These are phyloP conservation scores for Cryptomeria japonica DNA, from an alignment of 75 land plant species.

Conservation along the genomic window DNA sequence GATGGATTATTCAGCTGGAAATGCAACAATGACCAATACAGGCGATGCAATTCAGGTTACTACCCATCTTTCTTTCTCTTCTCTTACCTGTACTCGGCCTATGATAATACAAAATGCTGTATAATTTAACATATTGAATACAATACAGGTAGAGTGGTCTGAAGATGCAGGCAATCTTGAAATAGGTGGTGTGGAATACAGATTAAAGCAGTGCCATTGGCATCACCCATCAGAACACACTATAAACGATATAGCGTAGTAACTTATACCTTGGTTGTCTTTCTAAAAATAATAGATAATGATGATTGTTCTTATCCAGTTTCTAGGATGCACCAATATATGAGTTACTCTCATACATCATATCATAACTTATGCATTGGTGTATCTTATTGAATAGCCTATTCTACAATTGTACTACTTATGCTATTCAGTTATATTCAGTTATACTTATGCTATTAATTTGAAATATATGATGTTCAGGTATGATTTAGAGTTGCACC, in stretches of 20 bases:
- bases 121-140: background rate
- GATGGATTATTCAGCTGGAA: background rate
- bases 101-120: too few relatives aligned
- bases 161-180: conserved; percentile 24
- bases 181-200: conserved; percentile 30
- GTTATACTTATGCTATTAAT: background rate
- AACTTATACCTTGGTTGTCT: background rate
- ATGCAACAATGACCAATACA: background rate
- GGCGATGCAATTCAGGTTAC: background rate
- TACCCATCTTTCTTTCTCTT: too few relatives aligned
- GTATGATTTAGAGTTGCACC: conserved; percentile 36
- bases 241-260: conserved; percentile 41
- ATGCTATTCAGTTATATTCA: too few relatives aligned
- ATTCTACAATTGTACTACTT: background rate
- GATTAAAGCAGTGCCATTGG: conserved; percentile 53
- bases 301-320: too few relatives aligned
- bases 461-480: conserved; percentile 4
- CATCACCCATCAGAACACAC: conserved; percentile 74
- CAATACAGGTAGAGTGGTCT: conserved; percentile 26
- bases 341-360: too few relatives aligned
- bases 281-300: too few relatives aligned
- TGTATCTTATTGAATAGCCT: too few relatives aligned
- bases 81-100: too few relatives aligned
- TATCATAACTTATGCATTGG: too few relatives aligned
- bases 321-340: too few relatives aligned